Evolutionary conservation across 352 stramenopile species (phyloP), one percentile per base, ranked within the genome.

Genomic region (Globisporangium camurandrum): DNA sequence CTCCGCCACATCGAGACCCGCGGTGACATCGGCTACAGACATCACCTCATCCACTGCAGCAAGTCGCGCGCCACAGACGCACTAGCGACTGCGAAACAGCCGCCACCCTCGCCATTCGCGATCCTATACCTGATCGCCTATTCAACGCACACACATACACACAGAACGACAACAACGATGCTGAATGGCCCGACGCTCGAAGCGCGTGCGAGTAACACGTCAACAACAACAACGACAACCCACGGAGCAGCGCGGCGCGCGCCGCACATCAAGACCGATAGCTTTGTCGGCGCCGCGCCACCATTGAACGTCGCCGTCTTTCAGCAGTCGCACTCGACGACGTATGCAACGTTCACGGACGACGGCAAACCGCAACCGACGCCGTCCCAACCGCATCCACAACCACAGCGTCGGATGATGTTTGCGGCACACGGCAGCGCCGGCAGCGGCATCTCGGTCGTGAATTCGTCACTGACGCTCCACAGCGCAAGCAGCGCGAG

Each of bases 231-330:
- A 16, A 39, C 12, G 12, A 39, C 12, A 11, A 39, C 12, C 33
- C 17, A 16, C 33, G 14, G 14, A 11, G 19, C 11, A 11, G 9
- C 33, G 9, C 9, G 4, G 33, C 33, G 33, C 33, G 33, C 33
- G 33, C 33, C 17, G 33, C 33, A 39, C 12, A 39, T 39, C 12
- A 39, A 39, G 33, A 39, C 33, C 33, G 33, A 39, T 11, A 36
- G 41, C 41, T 47, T 31, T 23, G 28, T 39, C 10, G 47, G 48
- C 19, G 51, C 41, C 22, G 51, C 51, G 24, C 51, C 51, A 42
- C 51, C 51, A 27, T 42, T 57, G 22, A 50, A 57, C 42, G 51
- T 57, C 30, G 48, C 38, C 3, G 51, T 57, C n/a, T 30, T 57
- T 11, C 30, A 49, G 42, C 51, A 57, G 42, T 57, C 51, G n/a